Base-by-base conservation (phyloP, 2,329 filamentous ascomycete genomes). In the Plectosphaerella cucumerina region DNA sequence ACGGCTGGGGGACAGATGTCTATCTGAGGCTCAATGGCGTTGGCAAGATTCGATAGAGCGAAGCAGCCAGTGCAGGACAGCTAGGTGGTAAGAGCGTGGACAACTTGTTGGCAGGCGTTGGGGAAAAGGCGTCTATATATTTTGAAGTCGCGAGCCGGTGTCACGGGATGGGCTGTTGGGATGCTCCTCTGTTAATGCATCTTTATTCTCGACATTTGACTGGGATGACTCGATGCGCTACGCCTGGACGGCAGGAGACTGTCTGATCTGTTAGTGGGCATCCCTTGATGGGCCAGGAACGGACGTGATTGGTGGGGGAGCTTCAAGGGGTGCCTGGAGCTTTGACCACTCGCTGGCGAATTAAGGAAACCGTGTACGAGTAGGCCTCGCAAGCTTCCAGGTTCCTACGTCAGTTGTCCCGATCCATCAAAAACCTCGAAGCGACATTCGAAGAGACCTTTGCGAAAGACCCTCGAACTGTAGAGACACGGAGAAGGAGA, bases 1-100 rank as follows among this genome's bases (percentile, higher is more conserved):
- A 90, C 74, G 93, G 94, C 4, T 99, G 94, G 94, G 94, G 82
- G 4, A 84, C 82, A 6, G 84, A 88, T 62, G 85, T 88, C 2
- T 88, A 87, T 60, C 65, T 88, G 44, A 71, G 81, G 46, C 65
- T 88, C 41, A 84, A 85, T 64, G 82, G 82, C 3, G 79, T 86
- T 8, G 82, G 79, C 10, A 80, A 75, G 57, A 76, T 83, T 50
- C 66, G 72, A 52, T 72, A 54, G 50, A 48, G 35, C 15, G 42
- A 4, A 23, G 9, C 8, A 14, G 12, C 35, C 18, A 39, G 3
- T 9, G 18, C 26, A 11, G 26, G 26, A 31, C 8, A 11, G 9
- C 4, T 31, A 10, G 15, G 4, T 45, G 23, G 26, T 31, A 5
- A 10, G 26, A 11, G 26, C 6, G 26, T 8, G 26, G 26, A 9